These are phyloP conservation scores for Emiliania huxleyi DNA, from an alignment of 78 protist genomes.

Conservation along the genomic window DNA sequence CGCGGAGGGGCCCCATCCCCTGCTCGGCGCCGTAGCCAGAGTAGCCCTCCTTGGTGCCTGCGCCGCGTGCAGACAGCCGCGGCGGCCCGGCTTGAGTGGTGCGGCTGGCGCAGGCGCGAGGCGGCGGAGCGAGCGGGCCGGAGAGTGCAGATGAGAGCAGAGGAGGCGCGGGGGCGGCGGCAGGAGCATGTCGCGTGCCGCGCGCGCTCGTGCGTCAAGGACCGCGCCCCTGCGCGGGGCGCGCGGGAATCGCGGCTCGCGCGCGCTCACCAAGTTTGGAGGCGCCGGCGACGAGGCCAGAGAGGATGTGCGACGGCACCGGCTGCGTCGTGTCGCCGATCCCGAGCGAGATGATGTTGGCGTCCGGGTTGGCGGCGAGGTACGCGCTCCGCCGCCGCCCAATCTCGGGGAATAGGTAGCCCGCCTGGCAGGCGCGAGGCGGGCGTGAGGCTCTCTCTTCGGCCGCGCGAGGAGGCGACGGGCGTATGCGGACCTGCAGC, in stretches of 20 bases:
- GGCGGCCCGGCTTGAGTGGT: too few relatives aligned
- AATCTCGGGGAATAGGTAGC: conserved; percentile 36
- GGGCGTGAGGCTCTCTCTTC: neutral
- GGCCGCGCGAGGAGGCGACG: neutral
- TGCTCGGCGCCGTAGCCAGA: conserved; percentile 28
- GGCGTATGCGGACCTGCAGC: neutral
- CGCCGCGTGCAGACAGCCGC: too few relatives aligned
- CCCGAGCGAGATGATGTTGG: conserved; percentile 20
- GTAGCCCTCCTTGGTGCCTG: conserved; percentile 8
- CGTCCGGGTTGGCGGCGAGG: neutral
- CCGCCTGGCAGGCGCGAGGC: neutral
- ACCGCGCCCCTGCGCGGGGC: too few relatives aligned
- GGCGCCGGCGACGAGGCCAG: neutral
- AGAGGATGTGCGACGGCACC: neutral
- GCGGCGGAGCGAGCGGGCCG: too few relatives aligned
- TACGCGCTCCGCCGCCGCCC: conserved; percentile 13
- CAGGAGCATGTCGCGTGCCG: too few relatives aligned
- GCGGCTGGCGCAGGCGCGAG: too few relatives aligned
- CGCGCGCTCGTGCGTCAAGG: too few relatives aligned
- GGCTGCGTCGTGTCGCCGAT: conserved; percentile 37
- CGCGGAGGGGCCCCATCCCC: neutral
- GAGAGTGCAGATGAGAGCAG: too few relatives aligned
- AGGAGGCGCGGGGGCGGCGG: too few relatives aligned
- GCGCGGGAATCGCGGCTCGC: too few relatives aligned
- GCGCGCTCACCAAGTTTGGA: neutral